These are phyloP conservation scores for Tetrastigma voinierianum DNA, from an alignment of 164 flowering plant species.

Conservation along the genomic window DNA sequence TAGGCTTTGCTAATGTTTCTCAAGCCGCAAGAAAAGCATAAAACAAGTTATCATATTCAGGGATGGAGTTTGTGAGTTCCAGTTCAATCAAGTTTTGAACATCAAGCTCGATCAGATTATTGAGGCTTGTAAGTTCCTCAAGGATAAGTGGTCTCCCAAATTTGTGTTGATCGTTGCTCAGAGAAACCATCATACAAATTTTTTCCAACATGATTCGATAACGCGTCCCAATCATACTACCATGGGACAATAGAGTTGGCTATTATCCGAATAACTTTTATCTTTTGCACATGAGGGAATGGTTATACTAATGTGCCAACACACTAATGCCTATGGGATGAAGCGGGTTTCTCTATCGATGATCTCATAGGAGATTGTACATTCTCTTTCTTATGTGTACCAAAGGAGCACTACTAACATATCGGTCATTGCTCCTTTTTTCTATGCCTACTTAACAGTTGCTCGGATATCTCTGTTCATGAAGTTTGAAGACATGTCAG, in stretches of 20 bases:
- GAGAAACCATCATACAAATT: constrained; percentile 84
- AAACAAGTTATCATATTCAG: no score
- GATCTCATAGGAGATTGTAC: constrained; percentile 80
- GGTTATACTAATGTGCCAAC: constrained; percentile 84
- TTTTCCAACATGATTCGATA: constrained; percentile 67
- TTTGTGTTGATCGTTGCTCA: constrained; percentile 77
- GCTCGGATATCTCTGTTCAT: constrained; percentile 44
- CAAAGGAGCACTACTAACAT: no score
- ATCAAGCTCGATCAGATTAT: no score
- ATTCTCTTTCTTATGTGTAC: constrained; percentile 74
- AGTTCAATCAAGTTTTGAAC: no score
- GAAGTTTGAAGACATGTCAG: constrained; percentile 60
- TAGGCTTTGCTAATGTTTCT: no score
- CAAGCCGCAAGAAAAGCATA: no score
- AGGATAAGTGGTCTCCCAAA: constrained; percentile 68
- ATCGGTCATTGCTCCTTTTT: constrained; percentile 57
- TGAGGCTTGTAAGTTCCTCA: constrained; percentile 87
- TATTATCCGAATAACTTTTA: constrained; percentile 87
- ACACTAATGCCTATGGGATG: constrained; percentile 68
- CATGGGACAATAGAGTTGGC: constrained; percentile 70
- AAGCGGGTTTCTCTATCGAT: constrained; percentile 71
- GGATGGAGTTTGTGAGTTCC: no score
- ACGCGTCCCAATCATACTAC: constrained; percentile 89
- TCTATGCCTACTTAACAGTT: constrained; percentile 66
- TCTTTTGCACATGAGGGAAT: constrained; percentile 86